Evolutionary conservation across 148 eudicot genomes (phyloP).

Genomic region (Dysphania ambrosioides): DNA sequence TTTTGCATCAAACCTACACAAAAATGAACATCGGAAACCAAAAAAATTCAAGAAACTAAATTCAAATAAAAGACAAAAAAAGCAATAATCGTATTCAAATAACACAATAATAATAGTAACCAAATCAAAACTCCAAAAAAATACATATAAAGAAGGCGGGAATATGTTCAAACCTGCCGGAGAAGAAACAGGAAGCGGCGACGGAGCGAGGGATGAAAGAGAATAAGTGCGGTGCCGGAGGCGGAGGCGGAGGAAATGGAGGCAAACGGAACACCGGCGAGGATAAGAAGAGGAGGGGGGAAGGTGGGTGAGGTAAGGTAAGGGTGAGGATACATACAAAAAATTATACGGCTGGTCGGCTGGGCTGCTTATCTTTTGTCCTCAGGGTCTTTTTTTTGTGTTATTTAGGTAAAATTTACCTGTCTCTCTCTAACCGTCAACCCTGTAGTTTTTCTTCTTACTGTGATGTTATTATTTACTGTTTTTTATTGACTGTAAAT

Average conservation of each 20-base stretch:
- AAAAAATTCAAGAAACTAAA: neutral
- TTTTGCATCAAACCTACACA: no score
- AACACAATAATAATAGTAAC: neutral
- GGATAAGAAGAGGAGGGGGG: neutral
- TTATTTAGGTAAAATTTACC: neutral
- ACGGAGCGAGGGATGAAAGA: no score
- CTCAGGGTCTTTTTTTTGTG: slow-evolving; percentile 13
- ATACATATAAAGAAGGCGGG: neutral
- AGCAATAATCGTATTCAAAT: no score
- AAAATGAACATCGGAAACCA: no score
- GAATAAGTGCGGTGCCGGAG: neutral
- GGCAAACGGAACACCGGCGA: neutral
- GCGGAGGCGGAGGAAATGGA: neutral
- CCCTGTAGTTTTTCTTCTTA: neutral
- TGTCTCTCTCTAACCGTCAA: neutral
- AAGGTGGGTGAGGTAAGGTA: no score
- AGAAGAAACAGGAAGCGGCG: neutral
- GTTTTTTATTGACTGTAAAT: no score
- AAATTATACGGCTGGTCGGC: neutral
- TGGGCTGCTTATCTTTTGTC: slow-evolving; percentile 4
- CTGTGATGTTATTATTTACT: no score
- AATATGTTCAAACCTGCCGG: neutral
- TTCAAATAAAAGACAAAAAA: no score
- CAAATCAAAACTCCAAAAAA: neutral
- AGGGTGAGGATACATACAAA: neutral